Evolutionary conservation across 1,284 basidiomycete species (phyloP), one percentile per base, ranked within the genome.

Genomic region (Ceratobasidium sp.): DNA sequence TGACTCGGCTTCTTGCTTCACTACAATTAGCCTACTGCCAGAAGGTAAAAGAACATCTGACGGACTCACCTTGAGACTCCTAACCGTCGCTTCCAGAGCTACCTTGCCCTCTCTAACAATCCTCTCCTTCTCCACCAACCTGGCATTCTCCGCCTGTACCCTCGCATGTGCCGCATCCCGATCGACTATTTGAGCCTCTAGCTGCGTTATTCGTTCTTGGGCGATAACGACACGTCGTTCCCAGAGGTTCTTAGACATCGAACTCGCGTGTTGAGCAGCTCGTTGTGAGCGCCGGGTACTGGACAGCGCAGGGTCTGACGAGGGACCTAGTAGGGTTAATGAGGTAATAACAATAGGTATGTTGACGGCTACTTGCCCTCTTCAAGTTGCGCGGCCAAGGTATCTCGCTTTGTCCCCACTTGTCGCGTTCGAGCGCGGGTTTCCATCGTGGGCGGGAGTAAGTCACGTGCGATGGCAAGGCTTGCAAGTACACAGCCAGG

Each of bases 51-150:
- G 78, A 88, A 5, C 92, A 82, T 59, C 85, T 81, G 54, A 89
- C 89, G 27, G 89, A 84, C 19, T 81, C 77, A 8, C 75, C 31
- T 89, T 88, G 77, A 85, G 88, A 81, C 92, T 89, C 22, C 87
- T 82, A 9, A 92, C 81, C 79, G 88, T 88, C 16, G 85, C 84
- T 79, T 92, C 90, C 37, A 91, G 81, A 43, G 90, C 88, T 14
- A 85, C 79, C 76, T 88, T 88, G 8, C 85, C 83, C 0, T 72
- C 56, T 24, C 58, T 49, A 6, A 46, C 69, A 51, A 34, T 43
- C 69, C 46, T 61, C n/a, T 72, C 69, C 58, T 34, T 24, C 31
- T 72, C 69, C 19, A 62, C 69, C 39, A 72, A 41, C 31, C 69
- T 29, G 11, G 56, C 58, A 27, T 72, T 72, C 58, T 72, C 69